These are phyloP conservation scores for Xylariaceae sp. DNA, from an alignment of 2,329 filamentous ascomycete species.

Conservation along the genomic window DNA sequence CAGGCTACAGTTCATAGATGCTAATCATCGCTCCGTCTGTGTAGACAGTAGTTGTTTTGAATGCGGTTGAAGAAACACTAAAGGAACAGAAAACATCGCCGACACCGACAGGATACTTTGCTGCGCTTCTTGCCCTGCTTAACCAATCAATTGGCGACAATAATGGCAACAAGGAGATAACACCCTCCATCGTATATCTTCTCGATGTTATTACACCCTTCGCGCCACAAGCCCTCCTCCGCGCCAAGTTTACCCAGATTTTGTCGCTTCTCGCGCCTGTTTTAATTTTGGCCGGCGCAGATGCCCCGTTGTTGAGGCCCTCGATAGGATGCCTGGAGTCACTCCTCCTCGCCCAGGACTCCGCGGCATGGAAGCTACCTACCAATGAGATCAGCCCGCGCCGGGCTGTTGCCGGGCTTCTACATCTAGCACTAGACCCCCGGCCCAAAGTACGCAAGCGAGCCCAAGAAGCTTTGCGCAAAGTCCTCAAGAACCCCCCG, in stretches of 20 bases:
- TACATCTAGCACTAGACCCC: constrained; percentile 78
- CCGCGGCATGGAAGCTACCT: constrained; percentile 78
- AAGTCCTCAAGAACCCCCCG: constrained; percentile 76
- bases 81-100: constrained; percentile 78
- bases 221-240: constrained; percentile 78
- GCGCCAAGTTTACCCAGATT: constrained; percentile 92
- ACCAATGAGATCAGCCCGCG: constrained; percentile 79
- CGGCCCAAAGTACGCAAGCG: constrained; percentile 91
- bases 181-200: constrained; percentile 85
- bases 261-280: constrained; percentile 80
- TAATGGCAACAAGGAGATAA: constrained; percentile 73
- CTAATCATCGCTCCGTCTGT: constrained; percentile 9
- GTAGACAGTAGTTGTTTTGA: constrained; percentile 78
- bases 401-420: constrained; percentile 76
- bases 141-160: constrained; percentile 66
- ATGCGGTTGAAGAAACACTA: constrained; percentile 88
- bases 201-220: constrained; percentile 86
- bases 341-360: constrained; percentile 84
- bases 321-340: constrained; percentile 92
- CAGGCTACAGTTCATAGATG: constrained; percentile 9
- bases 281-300: constrained; percentile 71
- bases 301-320: constrained; percentile 77
- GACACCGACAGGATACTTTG: constrained; percentile 89
- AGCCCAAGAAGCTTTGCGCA: constrained; percentile 81
- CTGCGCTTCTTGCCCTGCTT: constrained; percentile 84